Evolutionary conservation across 179 eudicot species (phyloP).

Genomic region (Gypsophila paniculata): DNA sequence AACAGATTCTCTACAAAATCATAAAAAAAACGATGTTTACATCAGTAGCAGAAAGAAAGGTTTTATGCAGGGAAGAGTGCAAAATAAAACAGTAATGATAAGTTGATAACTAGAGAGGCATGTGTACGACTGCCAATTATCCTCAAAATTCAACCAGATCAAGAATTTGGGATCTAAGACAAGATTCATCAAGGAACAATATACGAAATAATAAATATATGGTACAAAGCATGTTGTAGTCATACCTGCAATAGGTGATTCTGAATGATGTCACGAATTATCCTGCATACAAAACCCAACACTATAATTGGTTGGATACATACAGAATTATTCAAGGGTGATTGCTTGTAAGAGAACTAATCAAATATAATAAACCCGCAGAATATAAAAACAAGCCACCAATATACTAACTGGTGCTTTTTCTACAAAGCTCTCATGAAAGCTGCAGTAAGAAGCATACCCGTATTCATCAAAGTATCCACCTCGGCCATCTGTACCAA

Average conservation of each 20-base stretch:
- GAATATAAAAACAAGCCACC: background rate
- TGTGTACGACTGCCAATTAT: background rate
- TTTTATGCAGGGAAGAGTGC: background rate
- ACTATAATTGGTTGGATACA: background rate
- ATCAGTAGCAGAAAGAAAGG: background rate
- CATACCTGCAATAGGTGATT: constrained; percentile 93
- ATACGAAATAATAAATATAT: background rate
- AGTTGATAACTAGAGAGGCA: background rate
- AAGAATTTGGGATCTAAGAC: background rate
- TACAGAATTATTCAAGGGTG: background rate
- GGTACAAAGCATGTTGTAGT: background rate
- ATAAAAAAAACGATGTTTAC: background rate
- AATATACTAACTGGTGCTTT: background rate
- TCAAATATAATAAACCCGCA: background rate
- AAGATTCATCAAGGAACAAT: no score
- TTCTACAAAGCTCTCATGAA: background rate
- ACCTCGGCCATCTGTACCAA: constrained; percentile 98
- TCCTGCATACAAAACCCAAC: constrained; percentile 46
- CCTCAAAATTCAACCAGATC: background rate
- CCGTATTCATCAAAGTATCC: constrained; percentile 98
- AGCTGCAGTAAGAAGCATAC: constrained; percentile 37
- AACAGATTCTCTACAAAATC: background rate
- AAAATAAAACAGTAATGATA: background rate
- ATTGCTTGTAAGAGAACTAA: constrained; percentile 12
- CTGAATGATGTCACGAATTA: constrained; percentile 92